Percentiles rank a stretch among this genome's conserved stretches.
Conservation (phyloP, 2,329 filamentous ascomycete species). For the Epichloe gansuensis region DNA sequence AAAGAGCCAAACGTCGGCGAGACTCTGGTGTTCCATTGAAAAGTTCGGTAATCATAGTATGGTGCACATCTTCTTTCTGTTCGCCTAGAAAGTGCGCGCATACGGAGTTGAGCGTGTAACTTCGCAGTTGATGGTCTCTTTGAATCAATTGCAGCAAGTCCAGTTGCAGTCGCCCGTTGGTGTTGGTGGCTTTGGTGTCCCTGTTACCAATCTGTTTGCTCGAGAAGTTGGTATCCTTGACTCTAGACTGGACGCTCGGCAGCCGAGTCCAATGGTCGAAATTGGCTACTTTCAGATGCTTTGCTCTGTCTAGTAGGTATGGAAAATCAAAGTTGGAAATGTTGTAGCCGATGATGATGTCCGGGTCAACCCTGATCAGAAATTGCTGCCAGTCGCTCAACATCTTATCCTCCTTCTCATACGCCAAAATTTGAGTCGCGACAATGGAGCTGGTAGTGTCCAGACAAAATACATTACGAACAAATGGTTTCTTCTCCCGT, state of each 20-base stretch:
- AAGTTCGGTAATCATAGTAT: conserved; percentile 98
- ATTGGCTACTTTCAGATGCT: conserved; percentile 61
- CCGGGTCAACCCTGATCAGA: conserved; percentile 78
- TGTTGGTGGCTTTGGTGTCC: conserved; percentile 89
- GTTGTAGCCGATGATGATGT: conserved; percentile 98
- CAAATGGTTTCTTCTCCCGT: conserved; percentile 93
- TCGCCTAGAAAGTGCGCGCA: conserved; percentile 90
- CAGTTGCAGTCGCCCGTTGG: conserved; percentile 82
- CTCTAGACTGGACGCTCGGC: conserved; percentile 54
- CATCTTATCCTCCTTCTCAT: conserved; percentile 74
- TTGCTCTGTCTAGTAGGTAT: conserved; percentile 81
- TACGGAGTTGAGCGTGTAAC: conserved; percentile 95
- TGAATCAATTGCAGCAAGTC: conserved; percentile 93
- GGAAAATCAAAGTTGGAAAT: conserved; percentile 98
- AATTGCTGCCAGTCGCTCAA: conserved; percentile 88
- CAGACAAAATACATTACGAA: conserved; percentile 92
- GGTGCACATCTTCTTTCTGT: conserved; percentile 96
- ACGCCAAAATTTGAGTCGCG: conserved; percentile 84
- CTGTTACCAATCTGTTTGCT: conserved; percentile 98
- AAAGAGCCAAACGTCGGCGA: conserved; percentile 77
- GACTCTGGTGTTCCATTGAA: conserved; percentile 96
- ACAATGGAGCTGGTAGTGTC: conserved; percentile 89
- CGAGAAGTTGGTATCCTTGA: conserved; percentile 75
- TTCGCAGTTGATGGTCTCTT: conserved; percentile 85
- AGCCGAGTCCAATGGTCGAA: conserved; percentile 87